Evolutionary conservation across 1,284 basidiomycete genomes (phyloP).

Genomic region (Xerocomus amazonicus): DNA sequence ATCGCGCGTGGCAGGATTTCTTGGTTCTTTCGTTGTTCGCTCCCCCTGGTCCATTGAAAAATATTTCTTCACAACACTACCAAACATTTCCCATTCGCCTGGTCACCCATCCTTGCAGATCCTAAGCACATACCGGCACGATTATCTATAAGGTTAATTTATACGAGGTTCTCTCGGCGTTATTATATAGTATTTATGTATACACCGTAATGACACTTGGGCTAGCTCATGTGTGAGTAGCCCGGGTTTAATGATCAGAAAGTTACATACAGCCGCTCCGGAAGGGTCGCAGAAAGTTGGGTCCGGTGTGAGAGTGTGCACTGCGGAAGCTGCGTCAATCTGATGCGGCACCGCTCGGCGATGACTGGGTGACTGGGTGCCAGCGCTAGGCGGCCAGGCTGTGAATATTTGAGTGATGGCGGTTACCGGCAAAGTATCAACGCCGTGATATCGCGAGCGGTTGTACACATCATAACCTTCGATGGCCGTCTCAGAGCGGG

Average conservation of each 20-base stretch:
- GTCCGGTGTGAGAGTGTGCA: not conserved
- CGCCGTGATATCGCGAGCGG: not conserved
- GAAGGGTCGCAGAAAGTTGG: too few relatives aligned
- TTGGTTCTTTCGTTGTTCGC: slow-evolving; percentile 42
- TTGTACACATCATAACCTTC: slow-evolving; percentile 1
- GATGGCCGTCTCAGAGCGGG: slow-evolving; percentile 29
- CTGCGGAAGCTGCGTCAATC: not conserved
- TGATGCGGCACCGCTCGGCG: not conserved
- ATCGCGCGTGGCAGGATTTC: slow-evolving; percentile 45
- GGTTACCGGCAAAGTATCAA: not conserved
- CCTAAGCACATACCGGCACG: slow-evolving; percentile 8
- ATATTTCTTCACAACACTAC: slow-evolving; percentile 36
- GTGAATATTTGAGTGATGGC: not conserved
- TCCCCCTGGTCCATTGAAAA: slow-evolving; percentile 24
- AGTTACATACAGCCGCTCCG: too few relatives aligned
- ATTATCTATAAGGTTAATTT: slow-evolving; percentile 22
- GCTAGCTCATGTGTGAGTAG: not conserved
- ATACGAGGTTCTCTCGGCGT: slow-evolving; percentile 3
- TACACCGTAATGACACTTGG: slow-evolving; percentile 14
- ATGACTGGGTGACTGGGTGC: not conserved
- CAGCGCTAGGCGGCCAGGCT: not conserved
- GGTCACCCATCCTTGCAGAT: slow-evolving; percentile 46
- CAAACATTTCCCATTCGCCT: slow-evolving; percentile 46
- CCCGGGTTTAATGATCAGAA: not conserved
- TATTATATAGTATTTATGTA: slow-evolving; percentile 1